These are phyloP conservation scores for Xylona heveae DNA, from an alignment of 495 filamentous ascomycete genomes.

Conservation along the genomic window DNA sequence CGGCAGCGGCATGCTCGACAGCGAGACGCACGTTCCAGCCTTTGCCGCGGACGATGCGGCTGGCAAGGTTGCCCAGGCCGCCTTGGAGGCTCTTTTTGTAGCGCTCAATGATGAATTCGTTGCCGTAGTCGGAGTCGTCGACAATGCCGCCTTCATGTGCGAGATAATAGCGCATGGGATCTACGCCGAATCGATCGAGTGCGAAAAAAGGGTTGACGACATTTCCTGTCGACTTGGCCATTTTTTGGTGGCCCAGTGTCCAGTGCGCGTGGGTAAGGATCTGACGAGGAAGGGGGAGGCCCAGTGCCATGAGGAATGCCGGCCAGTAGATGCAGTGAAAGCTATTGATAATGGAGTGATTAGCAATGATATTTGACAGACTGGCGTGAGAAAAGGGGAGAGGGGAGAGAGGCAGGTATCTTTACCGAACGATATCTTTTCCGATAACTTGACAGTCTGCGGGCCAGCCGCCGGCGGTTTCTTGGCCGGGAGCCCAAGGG, in stretches of 20 bases:
- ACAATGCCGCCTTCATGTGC: slow-evolving; percentile 50
- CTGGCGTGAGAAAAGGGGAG: slow-evolving; percentile 6
- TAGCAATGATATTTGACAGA: background rate
- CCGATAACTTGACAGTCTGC: slow-evolving; percentile 82
- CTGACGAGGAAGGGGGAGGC: slow-evolving; percentile 59
- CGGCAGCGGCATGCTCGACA: slow-evolving; percentile 21
- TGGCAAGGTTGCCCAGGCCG: slow-evolving; percentile 58
- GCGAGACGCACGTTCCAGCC: slow-evolving; percentile 37
- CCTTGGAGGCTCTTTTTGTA: slow-evolving; percentile 61
- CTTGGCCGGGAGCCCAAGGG: slow-evolving; percentile 47
- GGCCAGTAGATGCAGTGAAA: slow-evolving; percentile 99
- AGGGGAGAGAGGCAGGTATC: too few relatives aligned
- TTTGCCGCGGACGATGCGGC: slow-evolving; percentile 44
- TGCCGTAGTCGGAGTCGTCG: slow-evolving; percentile 68
- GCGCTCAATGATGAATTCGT: slow-evolving; percentile 44
- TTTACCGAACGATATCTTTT: slow-evolving; percentile 81
- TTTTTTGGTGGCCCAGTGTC: slow-evolving; percentile 75
- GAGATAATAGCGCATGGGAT: slow-evolving; percentile 76
- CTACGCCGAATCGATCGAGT: slow-evolving; percentile 68
- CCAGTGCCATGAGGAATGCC: slow-evolving; percentile 77
- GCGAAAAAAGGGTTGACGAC: slow-evolving; percentile 91
- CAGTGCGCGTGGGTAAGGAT: slow-evolving; percentile 85
- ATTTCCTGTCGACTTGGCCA: slow-evolving; percentile 90
- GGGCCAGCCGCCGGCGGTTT: slow-evolving; percentile 52
- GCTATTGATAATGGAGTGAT: slow-evolving; percentile 10